Evolutionary conservation across 2,329 filamentous ascomycete species (phyloP).

Genomic region (Drechslerella stenobrocha): DNA sequence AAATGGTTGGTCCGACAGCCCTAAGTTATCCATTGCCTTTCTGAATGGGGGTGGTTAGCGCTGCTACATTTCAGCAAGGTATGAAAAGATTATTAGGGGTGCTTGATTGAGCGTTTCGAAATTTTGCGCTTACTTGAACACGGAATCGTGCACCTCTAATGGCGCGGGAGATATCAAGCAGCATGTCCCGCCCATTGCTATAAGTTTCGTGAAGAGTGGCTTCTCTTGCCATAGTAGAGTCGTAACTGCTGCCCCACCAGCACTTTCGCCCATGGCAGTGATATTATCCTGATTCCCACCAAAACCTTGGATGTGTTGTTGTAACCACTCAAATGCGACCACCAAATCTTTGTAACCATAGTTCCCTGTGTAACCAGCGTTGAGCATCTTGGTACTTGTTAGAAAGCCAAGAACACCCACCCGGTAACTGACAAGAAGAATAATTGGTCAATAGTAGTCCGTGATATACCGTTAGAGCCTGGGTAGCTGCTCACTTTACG

Average conservation of each 20-base stretch:
- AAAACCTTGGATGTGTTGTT: conserved; percentile 53
- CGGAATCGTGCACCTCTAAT: conserved; percentile 34
- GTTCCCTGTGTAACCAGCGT: conserved; percentile 36
- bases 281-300: conserved; percentile 54
- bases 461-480: neutral
- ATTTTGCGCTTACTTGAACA: conserved; percentile 43
- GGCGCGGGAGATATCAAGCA: conserved; percentile 38
- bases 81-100: neutral
- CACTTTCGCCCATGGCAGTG: conserved; percentile 54
- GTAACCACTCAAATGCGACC: conserved; percentile 50
- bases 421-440: conserved; percentile 54
- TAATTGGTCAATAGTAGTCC: conserved; percentile 32
- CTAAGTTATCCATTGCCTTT: conserved; percentile 31
- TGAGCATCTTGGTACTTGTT: conserved; percentile 25
- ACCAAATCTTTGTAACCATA: conserved; percentile 50
- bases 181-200: conserved; percentile 37
- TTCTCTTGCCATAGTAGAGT: conserved; percentile 41
- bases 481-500: conserved; percentile 56
- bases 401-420: conserved; percentile 37
- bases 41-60: conserved; percentile 15
- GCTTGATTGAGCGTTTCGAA: too few relatives aligned
- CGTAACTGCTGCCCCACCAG: conserved; percentile 51
- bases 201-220: conserved; percentile 33
- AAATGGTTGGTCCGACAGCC: conserved; percentile 24
- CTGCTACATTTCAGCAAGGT: neutral